A percentile compares a stretch with the other conserved stretches of the same genome.
Conservation (phyloP, 2,329 filamentous ascomycete species). For the Trichoderma simmonsii region DNA sequence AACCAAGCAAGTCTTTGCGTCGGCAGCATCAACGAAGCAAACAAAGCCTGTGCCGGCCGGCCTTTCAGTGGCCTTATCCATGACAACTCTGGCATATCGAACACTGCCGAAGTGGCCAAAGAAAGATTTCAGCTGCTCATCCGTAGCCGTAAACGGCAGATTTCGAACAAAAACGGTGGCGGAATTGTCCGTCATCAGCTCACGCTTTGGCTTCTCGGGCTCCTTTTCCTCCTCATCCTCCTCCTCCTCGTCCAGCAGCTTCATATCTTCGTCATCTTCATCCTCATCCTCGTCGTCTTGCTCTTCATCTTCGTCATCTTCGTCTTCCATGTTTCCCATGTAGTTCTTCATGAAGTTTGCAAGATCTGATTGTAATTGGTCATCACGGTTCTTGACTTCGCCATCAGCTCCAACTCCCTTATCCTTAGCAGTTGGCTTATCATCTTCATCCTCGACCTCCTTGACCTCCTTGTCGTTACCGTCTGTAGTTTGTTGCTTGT, state of each 20-base stretch:
- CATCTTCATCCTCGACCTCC: conserved; percentile 29
- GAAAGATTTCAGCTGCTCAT: conserved; percentile 78
- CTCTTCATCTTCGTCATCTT: conserved; percentile 48
- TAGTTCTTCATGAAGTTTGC: conserved; percentile 58
- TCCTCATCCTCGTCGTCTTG: conserved; percentile 43
- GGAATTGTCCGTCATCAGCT: conserved; percentile 57
- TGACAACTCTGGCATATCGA: conserved; percentile 86
- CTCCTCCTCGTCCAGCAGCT: conserved; percentile 35
- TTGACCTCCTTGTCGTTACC: conserved; percentile 34
- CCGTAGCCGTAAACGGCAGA: conserved; percentile 81
- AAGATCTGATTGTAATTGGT: conserved; percentile 44
- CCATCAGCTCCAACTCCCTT: conserved; percentile 29
- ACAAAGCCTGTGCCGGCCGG: conserved; percentile 94
- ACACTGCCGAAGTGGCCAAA: conserved; percentile 86
- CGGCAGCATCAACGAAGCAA: conserved; percentile 76
- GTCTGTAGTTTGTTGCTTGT: conserved; percentile 54
- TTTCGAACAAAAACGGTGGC: conserved; percentile 91
- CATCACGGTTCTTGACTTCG: conserved; percentile 39
- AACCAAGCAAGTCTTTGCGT: conserved; percentile 73
- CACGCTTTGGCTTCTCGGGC: conserved; percentile 37
- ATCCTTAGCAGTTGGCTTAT: conserved; percentile 29
- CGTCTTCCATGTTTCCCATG: conserved; percentile 56
- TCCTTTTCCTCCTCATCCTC: conserved; percentile 26
- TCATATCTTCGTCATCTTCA: conserved; percentile 36
- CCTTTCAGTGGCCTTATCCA: conserved; percentile 79